Percentiles rank a stretch among this genome's conserved stretches.
These are phyloP conservation scores for Pythium utonaiense DNA, from an alignment of 352 stramenopile genomes.

Conservation along the genomic window DNA sequence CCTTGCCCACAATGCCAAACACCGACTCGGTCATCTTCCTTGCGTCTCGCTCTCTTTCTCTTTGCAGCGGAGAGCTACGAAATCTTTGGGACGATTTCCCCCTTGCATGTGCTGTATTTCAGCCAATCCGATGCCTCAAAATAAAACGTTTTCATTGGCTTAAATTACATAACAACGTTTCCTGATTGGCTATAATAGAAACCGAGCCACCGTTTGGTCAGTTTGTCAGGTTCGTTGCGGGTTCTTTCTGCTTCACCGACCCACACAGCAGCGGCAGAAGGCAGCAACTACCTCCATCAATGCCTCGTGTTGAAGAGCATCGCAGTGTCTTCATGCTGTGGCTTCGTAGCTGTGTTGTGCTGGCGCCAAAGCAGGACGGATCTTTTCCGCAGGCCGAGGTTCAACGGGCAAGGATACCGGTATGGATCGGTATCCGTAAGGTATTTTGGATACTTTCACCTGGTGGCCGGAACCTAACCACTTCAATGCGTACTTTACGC, in stretches of 20 bases:
- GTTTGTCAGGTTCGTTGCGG: no score
- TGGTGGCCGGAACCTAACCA: background rate
- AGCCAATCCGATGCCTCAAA: conserved; percentile 2
- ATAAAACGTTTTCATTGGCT: background rate
- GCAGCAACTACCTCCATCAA: no score
- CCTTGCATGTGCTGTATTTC: background rate
- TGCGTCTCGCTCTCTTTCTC: conserved; percentile 19
- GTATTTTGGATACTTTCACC: conserved; percentile 28
- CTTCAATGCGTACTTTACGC: conserved; percentile 22
- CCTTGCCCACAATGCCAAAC: conserved; percentile 88
- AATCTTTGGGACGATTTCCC: conserved; percentile 17
- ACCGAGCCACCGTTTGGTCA: no score
- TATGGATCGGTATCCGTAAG: conserved; percentile 17
- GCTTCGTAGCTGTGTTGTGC: no score
- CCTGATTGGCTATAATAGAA: no score
- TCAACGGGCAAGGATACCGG: background rate
- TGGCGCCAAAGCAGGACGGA: no score
- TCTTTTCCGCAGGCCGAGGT: background rate
- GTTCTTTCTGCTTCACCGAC: background rate
- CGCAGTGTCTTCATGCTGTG: no score
- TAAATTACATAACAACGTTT: no score
- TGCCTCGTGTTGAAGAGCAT: no score
- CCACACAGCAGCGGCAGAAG: background rate
- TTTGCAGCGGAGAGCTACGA: conserved; percentile 6
- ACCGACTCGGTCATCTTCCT: conserved; percentile 74